Evolutionary conservation across 495 filamentous ascomycete genomes (phyloP), one percentile per base, ranked within the genome.

Genomic region (Aspergillus mulundensis): DNA sequence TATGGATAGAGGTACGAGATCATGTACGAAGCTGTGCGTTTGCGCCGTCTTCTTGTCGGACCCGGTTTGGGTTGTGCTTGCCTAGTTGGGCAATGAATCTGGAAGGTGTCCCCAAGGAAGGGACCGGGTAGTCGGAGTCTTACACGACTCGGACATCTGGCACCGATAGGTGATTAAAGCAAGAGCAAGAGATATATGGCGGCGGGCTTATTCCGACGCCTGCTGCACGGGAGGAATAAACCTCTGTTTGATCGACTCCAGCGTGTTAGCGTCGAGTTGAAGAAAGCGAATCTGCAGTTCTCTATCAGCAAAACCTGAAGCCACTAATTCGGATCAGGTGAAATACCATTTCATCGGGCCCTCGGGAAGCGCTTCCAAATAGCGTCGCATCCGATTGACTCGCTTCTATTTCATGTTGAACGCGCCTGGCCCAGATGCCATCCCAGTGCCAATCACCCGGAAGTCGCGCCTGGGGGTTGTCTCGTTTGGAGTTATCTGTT

Each of bases 401-500:
- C n/a, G 77, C 79, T 45, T 87, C 79, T 21, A 95, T 81, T 25
- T 88, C 87, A 66, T 83, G 84, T 66, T 83, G 85, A 1, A 92
- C 90, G 34, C 91, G 79, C 53, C 89, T 83, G 58, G 90, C 87
- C 91, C 91, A 96, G 7, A 96, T 91, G 1, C 91, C 91, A 68
- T 95, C 90, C 91, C 91, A 96, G 67, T 92, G 93, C 91, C 91
- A 96, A 56, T 94, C 87, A 14, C 85, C 88, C 2, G 88, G 88
- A 24, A 79, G 77, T 47, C 85, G 80, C 41, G 77, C 63, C 53
- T 74, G 72, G 45, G 70, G 70, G 19, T 62, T 69, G 36, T 63
- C 71, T 25, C 63, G 64, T 62, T 66, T 74, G 45, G 61, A 54
- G 28, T 56, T 44, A 10, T 60, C 50, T 7, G 45, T 43, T 5